Evolutionary conservation across 352 stramenopile genomes (phyloP).

Genomic region (Phytophthora hybrid): DNA sequence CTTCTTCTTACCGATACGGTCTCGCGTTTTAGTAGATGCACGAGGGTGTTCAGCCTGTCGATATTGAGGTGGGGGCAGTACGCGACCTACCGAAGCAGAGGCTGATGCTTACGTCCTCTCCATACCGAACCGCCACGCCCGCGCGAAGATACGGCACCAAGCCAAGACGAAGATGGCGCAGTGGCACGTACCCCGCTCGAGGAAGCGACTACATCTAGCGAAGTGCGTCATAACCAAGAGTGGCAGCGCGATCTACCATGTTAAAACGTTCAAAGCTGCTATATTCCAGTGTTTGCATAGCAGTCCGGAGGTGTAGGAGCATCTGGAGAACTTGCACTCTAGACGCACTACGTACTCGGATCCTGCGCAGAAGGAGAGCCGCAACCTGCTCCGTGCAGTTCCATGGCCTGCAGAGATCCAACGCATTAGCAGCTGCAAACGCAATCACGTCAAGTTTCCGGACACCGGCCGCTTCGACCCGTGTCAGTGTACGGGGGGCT

Average conservation of each 20-base stretch:
- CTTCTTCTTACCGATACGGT: no score
- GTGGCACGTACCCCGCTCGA: slow-evolving; percentile 10
- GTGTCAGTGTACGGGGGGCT: not conserved
- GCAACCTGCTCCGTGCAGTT: no score
- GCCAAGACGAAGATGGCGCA: not conserved
- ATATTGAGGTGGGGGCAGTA: no score
- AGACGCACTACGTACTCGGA: not conserved
- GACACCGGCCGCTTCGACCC: slow-evolving; percentile 14
- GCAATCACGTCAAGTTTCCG: slow-evolving; percentile 9
- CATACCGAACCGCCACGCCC: slow-evolving; percentile 6
- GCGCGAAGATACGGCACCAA: slow-evolving; percentile 19
- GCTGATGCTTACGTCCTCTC: no score
- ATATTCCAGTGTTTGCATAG: slow-evolving; percentile 2
- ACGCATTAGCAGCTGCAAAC: not conserved
- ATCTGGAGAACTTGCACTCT: slow-evolving; percentile 3
- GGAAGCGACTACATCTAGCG: slow-evolving; percentile 7
- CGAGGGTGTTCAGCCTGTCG: no score
- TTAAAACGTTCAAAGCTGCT: not conserved
- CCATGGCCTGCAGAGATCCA: no score
- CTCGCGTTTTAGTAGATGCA: no score
- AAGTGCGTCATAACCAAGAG: slow-evolving; percentile 13
- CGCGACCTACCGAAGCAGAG: no score
- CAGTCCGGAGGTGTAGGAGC: slow-evolving; percentile 3
- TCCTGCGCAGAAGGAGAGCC: not conserved
- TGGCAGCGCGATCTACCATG: slow-evolving; percentile 11